Evolutionary conservation across 441 rosid genomes (phyloP).

Genomic region (Aleurites moluccanus): DNA sequence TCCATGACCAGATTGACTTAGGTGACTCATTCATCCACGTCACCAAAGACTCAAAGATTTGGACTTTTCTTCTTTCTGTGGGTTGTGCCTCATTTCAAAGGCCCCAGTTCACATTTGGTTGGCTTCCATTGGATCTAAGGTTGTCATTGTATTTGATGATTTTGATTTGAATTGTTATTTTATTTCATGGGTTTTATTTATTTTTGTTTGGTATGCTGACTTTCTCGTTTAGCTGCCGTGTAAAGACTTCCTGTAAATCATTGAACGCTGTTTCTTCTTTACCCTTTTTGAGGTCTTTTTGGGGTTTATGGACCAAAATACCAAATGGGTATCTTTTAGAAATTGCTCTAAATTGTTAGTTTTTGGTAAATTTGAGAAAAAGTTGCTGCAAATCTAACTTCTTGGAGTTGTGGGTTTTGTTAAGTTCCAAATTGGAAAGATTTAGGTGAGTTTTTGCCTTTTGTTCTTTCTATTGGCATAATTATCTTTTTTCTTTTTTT

Average conservation of each 20-base stretch:
- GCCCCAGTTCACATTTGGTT: neutral
- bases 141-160: neutral
- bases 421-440: neutral
- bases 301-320: neutral
- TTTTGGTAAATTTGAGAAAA: neutral
- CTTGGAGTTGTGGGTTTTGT: conserved; percentile 1
- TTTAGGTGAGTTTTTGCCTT: conserved; percentile 23
- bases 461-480: neutral
- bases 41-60: neutral
- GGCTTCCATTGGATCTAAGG: neutral
- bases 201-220: conserved; percentile 25
- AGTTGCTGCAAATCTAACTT: neutral
- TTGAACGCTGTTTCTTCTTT: conserved; percentile 1
- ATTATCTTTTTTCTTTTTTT: neutral
- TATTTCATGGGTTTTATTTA: conserved; percentile 12
- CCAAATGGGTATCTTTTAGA: neutral
- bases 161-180: neutral
- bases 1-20: neutral
- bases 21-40: neutral
- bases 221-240: conserved; percentile 30
- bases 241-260: conserved; percentile 18
- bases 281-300: neutral
- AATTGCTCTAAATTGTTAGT: neutral
- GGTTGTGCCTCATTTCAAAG: conserved; percentile 14
- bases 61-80: conserved; percentile 5